Percentiles rank a stretch among this genome's conserved stretches.
These are phyloP conservation scores for Phytopythium helicoides DNA, from an alignment of 352 stramenopile genomes.

Conservation along the genomic window DNA sequence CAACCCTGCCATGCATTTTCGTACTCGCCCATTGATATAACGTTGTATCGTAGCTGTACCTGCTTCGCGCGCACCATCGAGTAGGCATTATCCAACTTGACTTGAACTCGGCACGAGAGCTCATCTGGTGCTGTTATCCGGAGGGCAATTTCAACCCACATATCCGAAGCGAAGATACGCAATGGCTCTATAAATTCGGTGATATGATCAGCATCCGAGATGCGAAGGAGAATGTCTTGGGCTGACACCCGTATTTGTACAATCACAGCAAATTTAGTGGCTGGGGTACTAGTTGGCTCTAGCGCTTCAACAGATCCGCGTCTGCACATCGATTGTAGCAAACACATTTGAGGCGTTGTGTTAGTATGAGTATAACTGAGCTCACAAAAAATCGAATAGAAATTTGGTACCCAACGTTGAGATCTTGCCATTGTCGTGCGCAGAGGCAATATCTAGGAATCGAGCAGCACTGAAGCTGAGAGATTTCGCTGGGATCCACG, in stretches of 20 bases:
- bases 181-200: conserved; percentile 35
- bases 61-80: conserved; percentile 65
- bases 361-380: too few species aligned
- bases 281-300: too few species aligned
- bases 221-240: conserved; percentile 36
- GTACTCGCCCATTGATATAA: conserved; percentile 22
- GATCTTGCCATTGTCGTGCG: conserved; percentile 26
- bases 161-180: conserved; percentile 35
- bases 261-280: conserved; percentile 9
- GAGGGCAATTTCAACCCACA: conserved; percentile 53
- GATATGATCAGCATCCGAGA: conserved; percentile 19
- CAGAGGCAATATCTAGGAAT: conserved; percentile 49
- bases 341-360: too few species aligned
- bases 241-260: conserved; percentile 33
- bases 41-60: conserved; percentile 37
- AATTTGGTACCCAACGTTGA: conserved; percentile 40
- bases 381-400: too few species aligned
- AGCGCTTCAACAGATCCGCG: conserved; percentile 2
- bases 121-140: conserved; percentile 7
- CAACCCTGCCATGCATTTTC: conserved; percentile 54
- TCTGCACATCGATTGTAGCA: not conserved
- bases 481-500: conserved; percentile 45
- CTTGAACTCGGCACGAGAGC: conserved; percentile 2
- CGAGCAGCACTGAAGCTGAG: conserved; percentile 46
- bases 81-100: conserved; percentile 70